Evolutionary conservation across 1,139 yeast species (phyloP), one percentile per base, ranked within the genome.

Genomic region (Kodamaea anthophila): DNA sequence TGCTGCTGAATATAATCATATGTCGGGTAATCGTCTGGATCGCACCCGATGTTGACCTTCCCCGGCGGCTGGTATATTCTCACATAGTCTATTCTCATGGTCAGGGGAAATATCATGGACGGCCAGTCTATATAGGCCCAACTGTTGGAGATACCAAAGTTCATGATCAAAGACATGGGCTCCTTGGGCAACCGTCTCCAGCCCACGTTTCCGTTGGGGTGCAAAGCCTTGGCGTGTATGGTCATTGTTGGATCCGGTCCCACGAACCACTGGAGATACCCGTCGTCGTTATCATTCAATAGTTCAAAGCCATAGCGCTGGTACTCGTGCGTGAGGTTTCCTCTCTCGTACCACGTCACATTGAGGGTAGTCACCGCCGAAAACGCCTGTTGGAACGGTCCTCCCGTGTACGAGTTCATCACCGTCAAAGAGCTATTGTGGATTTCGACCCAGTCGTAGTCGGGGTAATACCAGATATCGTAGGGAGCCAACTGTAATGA

Each of bases 51-150:
- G 31, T 43, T 49, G 34, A 47, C 41, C 12, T 34, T 32, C 32
- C 46, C 48, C 18, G 41, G 36, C 1, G 56, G 57, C 32, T 53
- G 58, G 36, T 53, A 53, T 3, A 53, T 33, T 15, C 58, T 42
- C 18, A 52, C 51, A 23, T 48, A 47, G 27, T 51, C 55, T 9
- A 52, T 31, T 13, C 45, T 42, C 47, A 52, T 40, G 18, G 37
- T 36, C 18, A 39, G 37, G n/a, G 58, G 58, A 40, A 53, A 53
- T 14, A 34, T 34, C 27, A 53, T 33, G 2, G 50, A 38, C 9
- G 53, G 51, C 58, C 58, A 53, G 33, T 52, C 52, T 16, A 53
- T 51, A 28, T 51, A 52, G n/a, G 57, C 56, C 58, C 58, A 53
- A 27, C 43, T 49, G 36, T 47, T 49, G 22, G 58, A 52, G 15